Base-by-base conservation (phyloP, 2,329 filamentous ascomycete genomes). In the Fusarium keratoplasticum region DNA sequence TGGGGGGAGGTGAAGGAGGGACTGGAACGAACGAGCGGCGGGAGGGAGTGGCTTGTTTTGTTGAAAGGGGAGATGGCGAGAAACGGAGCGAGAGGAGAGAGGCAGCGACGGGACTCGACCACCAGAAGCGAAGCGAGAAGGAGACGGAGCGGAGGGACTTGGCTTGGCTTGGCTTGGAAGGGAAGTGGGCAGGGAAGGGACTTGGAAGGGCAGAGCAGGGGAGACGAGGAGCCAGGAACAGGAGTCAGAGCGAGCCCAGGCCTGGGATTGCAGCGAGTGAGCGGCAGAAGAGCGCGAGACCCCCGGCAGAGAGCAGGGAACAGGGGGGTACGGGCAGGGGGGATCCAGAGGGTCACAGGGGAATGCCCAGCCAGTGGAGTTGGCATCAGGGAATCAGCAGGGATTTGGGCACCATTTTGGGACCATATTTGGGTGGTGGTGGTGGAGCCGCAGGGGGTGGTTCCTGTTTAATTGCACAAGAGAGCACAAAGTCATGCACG, bases 1-100 rank as follows among this genome's bases (percentile, higher is more conserved):
- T 76, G 75, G 74, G 75, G 76, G 73, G 73, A 75, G 71, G 71
- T 79, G 80, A 82, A 82, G 72, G 82, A 83, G 79, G 76, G 82
- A 83, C 82, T 84, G 82, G 81, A 84, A 84, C 82, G 82, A 83
- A 66, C 65, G 80, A 74, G 80, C 75, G 80, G 71, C 77, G 70
- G 68, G 79, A 81, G 80, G 79, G 80, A 82, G 80, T 77, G 81
- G 77, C 77, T 81, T 81, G 80, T 82, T 82, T 83, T 83, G 81
- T 82, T 83, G 81, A 82, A 84, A 82, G 82, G 80, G 78, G 78
- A 78, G 76, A 75, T 80, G 80, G 75, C 74, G 74, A 69, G 74
- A 71, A 66, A 69, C 44, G 59, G 59, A 62, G 42, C 22, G 71
- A 70, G 73, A 61, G 69, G 67, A 61, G 61, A 57, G 55, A 42